Base-by-base conservation (phyloP, 2,329 filamentous ascomycete genomes). In the Trichophyton verrucosum region DNA sequence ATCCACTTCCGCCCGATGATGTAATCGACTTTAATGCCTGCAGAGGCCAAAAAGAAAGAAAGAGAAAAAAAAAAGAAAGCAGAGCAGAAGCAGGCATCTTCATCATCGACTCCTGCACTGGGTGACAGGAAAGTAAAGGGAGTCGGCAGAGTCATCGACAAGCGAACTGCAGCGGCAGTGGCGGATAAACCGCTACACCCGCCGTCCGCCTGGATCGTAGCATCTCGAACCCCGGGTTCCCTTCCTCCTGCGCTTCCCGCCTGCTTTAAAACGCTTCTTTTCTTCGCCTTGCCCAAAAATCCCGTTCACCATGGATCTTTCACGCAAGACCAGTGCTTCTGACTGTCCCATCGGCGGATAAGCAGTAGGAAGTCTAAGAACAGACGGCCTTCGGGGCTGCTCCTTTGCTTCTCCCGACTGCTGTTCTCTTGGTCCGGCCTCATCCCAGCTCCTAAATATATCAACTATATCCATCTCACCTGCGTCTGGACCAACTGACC, bases 311-410 rank as follows among this genome's bases (percentile, higher is more conserved):
- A 63, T 63, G 62, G 62, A 63, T 63, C 60, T 61, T 47, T 60
- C 60, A 42, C 46, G 57, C 58, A 60, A 61, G 60, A 61, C 57
- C 60, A 53, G 55, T 51, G 58, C 46, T 49, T 51, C 51, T 20
- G 59, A 59, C 47, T 63, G 60, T 57, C 62, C 59, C 61, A 61
- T 63, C 44, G 62, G 62, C 24, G 62, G 62, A 60, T 63, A 63
- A 60, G 49, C 55, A 58, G 36, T 24, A 22, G 13, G 30, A 17
- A 44, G 40, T 11, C 27, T 33, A 27, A 36, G 27, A 55, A 55
- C 27, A 55, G 33, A 55, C 51, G n/a, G 51, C 51, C n/a, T 5
- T 55, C 51, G 27, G 51, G 51, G 30, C 51, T 55, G 51, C 51
- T 55, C 9, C 30, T 17, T 20, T 55, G n/a, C 22, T 27, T 8